Base-by-base conservation (phyloP, 2,329 filamentous ascomycete genomes). In the Pseudodiploospora longispora region DNA sequence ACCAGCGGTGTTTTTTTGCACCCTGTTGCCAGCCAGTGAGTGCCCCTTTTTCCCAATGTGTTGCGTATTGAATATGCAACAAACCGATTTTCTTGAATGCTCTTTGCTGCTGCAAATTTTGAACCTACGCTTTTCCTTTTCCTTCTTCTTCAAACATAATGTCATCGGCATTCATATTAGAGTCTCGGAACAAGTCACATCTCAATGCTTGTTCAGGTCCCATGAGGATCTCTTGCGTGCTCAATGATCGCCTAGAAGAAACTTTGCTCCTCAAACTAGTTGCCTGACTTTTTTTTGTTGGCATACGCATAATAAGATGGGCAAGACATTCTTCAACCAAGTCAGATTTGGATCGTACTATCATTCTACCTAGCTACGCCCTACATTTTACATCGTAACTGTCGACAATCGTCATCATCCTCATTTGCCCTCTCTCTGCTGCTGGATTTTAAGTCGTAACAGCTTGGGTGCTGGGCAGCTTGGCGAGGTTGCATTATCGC, bases 201-300 rank as follows among this genome's bases (percentile, higher is more conserved):
- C 57, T 90, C 87, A 87, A 78, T 97, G 79, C 85, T 88, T 89
- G 82, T 86, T 87, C 86, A 94, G 87, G 79, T 83, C 78, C 82
- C 75, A 67, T 66, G 74, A 70, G 78, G 83, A 74, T 77, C 86
- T 90, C 85, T 72, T 73, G 87, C 90, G 91, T 87, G 93, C 93
- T 98, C 89, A 79, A 90, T 83, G 87, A 89, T 86, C 76, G 86
- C 85, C 91, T 85, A 87, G 94, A 87, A 85, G 64, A 73, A 79
- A 73, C 68, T 72, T 75, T 82, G 78, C 80, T 85, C 78, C 78
- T 78, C 82, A 72, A 77, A 73, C 69, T 74, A 74, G 81, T 85
- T 82, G 68, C 80, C 82, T 75, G 71, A 78, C 65, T 60, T 61
- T 62, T 70, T 63, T 54, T 54, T 44, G 59, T 61, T 60, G 63